Evolutionary conservation across 2,329 filamentous ascomycete species (phyloP), one percentile per base, ranked within the genome.

Genomic region (Macroventuria anomochaeta): DNA sequence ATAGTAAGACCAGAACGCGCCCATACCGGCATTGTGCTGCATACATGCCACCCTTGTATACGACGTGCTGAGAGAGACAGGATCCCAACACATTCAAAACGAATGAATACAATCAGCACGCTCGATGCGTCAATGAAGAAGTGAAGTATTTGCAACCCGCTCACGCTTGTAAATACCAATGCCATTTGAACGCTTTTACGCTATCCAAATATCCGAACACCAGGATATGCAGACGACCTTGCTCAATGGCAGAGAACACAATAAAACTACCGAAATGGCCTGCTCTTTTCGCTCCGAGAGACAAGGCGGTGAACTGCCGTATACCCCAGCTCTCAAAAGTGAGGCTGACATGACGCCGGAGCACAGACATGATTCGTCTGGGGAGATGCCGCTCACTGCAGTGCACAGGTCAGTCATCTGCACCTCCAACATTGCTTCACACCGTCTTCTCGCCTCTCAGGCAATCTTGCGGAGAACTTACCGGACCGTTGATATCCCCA

Each of bases 331-430:
- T 20, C 2, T 17, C 17, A 15, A 42, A 34, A 49, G 39, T 54
- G 51, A 54, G 44, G 44, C 51, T 46, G 29, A 32, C 39, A 40
- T 31, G 33, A n/a, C 28, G 39, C 23, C 7, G 29, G 17, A 48
- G 34, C 36, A 34, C 29, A 18, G 33, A 44, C 29, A 13, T 41
- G 18, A 52, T 31, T 44, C 39, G 34, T 40, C 28, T 23, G 23
- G 28, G 33, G 18, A 37, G 4, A 34, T 15, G 32, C 29, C 31
- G 32, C 34, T 40, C 42, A 21, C 25, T 44, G n/a, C 33, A 37
- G 41, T 59, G 57, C 59, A 62, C 49, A 36, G 46, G 40, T 59
- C 58, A 63, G 55, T 46, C 10, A 26, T 12, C 21, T 40, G 31
- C 42, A 48, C 11, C 21, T 49, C 25, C 15, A 34, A 26, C 23